Evolutionary conservation across 345 rosid genomes (phyloP), one percentile per base, ranked within the genome.

Genomic region (Dipteronia dyeriana): DNA sequence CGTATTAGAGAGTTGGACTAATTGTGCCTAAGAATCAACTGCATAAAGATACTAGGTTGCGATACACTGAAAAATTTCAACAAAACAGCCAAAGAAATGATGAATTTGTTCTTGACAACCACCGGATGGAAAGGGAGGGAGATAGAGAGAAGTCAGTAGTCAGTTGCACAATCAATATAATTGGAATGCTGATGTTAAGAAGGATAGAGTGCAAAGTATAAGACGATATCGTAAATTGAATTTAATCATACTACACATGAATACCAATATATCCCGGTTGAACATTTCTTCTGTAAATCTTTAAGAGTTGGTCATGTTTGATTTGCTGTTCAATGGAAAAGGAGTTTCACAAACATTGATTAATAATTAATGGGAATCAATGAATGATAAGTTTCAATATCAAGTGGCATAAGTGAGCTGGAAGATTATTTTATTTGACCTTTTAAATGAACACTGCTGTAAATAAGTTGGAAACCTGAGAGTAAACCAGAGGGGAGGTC

Each of bases 1-100:
- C 11, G 9, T 41, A 41, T 41, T 22, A 10, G 73, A 56, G 66
- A 66, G 20, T 63, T 38, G 57, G 64, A 63, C 70, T 66, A 68
- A 47, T 43, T 17, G 60, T 80, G n/a, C 51, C 61, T 20, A 22
- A 39, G 12, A 31, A 76, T 75, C 53, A 26, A 68, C 69, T 45
- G 76, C 70, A 23, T 62, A 14, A 61, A 23, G 71, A 56, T 45
- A 57, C 61, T 62, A 68, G 13, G 5, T 74, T 54, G 53, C 51
- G 63, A 26, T 60, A 74, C 66, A 17, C 3, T 7, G 2, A 29
- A n/a, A 29, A 29, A 76, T 23, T 47, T 34, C 73, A 22, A 14
- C 76, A 66, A 17, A 69, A 38, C 47, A 13, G 45, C 74, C 25
- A 31, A 61, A 47, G 59, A 73, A 34, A 57, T 39, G 45, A 51